Evolutionary conservation across 2,329 filamentous ascomycete species (phyloP).

Genomic region (Arthrobotrys sphaeroides): DNA sequence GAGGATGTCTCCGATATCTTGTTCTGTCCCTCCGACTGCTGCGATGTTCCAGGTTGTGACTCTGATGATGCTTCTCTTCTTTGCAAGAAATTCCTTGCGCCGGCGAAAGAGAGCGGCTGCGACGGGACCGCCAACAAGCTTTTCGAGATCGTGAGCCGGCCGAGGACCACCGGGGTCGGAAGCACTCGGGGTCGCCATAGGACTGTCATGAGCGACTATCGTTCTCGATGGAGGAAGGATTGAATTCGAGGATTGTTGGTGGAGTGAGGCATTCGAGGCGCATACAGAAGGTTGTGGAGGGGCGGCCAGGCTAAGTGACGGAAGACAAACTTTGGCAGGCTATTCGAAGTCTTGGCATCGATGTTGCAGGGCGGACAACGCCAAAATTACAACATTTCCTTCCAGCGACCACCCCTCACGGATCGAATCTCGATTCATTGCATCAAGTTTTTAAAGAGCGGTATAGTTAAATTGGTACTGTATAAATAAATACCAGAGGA

Average conservation of each 20-base stretch:
- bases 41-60: slow-evolving; percentile 97
- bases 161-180: slow-evolving; percentile 42
- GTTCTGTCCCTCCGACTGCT: slow-evolving; percentile 61
- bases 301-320: neutral
- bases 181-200: slow-evolving; percentile 35
- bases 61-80: slow-evolving; percentile 68
- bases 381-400: neutral
- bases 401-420: too few relatives aligned
- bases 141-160: slow-evolving; percentile 34
- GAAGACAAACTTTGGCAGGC: neutral
- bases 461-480: too few relatives aligned
- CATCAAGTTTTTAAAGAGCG: too few relatives aligned
- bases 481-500: too few relatives aligned
- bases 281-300: neutral
- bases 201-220: slow-evolving; percentile 27
- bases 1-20: slow-evolving; percentile 25
- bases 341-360: neutral
- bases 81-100: slow-evolving; percentile 44
- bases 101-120: slow-evolving; percentile 42
- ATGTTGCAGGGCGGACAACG: neutral
- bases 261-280: neutral
- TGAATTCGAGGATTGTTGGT: neutral
- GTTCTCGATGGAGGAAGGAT: neutral
- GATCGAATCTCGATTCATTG: too few relatives aligned
- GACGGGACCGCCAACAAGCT: slow-evolving; percentile 45